Conservation (phyloP, 495 filamentous ascomycete species). For the Penicillium maclennaniae region DNA sequence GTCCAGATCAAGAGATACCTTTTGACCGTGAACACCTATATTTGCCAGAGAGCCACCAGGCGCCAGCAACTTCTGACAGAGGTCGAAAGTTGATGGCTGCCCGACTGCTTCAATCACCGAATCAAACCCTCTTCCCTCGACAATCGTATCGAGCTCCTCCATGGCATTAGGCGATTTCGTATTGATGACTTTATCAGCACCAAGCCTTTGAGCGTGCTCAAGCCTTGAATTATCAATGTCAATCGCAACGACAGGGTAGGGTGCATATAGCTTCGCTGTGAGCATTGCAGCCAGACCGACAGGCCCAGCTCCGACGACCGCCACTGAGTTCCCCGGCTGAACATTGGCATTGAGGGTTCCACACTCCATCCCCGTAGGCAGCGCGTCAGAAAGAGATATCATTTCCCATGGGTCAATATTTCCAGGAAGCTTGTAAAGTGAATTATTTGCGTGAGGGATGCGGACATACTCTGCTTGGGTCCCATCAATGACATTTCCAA, state of each 20-base stretch:
- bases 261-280: conserved; percentile 41
- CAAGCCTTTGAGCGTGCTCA: conserved; percentile 39
- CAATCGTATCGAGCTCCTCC: conserved; percentile 17
- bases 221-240: conserved; percentile 42
- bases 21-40: conserved; percentile 45
- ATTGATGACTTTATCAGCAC: conserved; percentile 34
- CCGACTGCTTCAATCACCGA: conserved; percentile 52
- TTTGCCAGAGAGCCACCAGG: conserved; percentile 47
- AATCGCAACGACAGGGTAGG: conserved; percentile 32
- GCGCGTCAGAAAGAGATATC: conserved; percentile 43
- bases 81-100: conserved; percentile 36
- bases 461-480: conserved; percentile 51
- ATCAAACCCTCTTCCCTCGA: conserved; percentile 45
- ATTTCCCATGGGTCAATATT: conserved; percentile 33
- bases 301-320: conserved; percentile 47
- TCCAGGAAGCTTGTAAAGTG: conserved; percentile 35
- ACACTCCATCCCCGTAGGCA: conserved; percentile 47
- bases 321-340: conserved; percentile 39
- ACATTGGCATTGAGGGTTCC: conserved; percentile 42
- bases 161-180: no score
- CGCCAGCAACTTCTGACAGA: conserved; percentile 44
- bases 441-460: conserved; percentile 42
- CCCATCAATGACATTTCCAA: conserved; percentile 45
- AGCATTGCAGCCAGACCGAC: conserved; percentile 48
- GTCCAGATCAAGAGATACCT: conserved; percentile 35